A percentile compares a stretch with the other conserved stretches of the same genome.
These are phyloP conservation scores for Arctium lappa DNA, from an alignment of 129 eudicot genomes.

Conservation along the genomic window DNA sequence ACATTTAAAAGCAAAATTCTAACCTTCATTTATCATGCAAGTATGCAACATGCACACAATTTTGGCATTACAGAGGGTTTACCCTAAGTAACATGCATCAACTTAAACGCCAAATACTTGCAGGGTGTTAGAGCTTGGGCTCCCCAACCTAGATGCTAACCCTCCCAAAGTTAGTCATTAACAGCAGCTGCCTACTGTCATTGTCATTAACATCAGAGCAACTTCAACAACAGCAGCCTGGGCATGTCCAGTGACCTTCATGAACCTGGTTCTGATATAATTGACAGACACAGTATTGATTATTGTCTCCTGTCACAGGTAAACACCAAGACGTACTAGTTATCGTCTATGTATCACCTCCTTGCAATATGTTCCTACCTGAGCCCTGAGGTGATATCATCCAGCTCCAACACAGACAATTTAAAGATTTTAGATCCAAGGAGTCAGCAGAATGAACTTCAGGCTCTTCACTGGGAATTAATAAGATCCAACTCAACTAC, in stretches of 20 bases:
- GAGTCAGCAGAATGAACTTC: background rate
- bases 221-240: background rate
- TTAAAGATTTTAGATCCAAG: background rate
- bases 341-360: background rate
- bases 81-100: background rate
- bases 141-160: background rate
- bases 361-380: background rate
- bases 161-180: background rate
- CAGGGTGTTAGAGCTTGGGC: background rate
- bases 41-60: background rate
- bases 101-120: background rate
- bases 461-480: background rate
- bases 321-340: background rate
- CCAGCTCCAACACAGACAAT: background rate
- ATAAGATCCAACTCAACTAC: background rate
- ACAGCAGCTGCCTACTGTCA: background rate
- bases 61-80: background rate
- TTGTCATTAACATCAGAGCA: background rate
- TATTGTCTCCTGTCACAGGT: background rate
- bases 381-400: background rate
- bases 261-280: background rate
- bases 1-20: background rate
- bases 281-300: background rate
- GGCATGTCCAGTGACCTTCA: background rate
- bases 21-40: background rate